Base-by-base conservation (phyloP, 345 rosid genomes). In the Adansonia digitata region DNA sequence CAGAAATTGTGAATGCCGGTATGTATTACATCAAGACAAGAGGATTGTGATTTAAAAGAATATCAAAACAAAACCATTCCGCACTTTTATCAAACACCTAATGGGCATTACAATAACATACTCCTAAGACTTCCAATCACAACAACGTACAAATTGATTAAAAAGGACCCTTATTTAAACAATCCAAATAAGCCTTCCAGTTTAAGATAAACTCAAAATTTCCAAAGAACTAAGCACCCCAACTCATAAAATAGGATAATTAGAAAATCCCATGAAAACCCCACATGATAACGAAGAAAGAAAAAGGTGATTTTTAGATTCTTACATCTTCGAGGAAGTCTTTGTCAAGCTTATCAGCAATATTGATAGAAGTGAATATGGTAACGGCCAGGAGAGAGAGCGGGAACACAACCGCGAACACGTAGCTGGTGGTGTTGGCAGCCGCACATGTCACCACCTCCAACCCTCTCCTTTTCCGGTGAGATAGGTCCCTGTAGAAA, bases 271-370 rank as follows among this genome's bases (percentile, higher is more conserved):
- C 48, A 39, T 64, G 22, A 22, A 64, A 65, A 12, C 24, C 26
- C 24, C 45, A 62, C 26, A 61, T 34, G 55, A 13, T 14, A 17
- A 34, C 43, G 22, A 61, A 5, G 35, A 39, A 1, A 31, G 43
- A 74, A n/a, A 0, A 39, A 62, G 7, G 5, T 24, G 61, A 55
- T 55, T 26, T 67, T 14, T 7, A 45, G 39, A 45, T 8, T 7
- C 39, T 67, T 80, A 92, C 98, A 87, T 92, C 94, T 69, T 94
- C 94, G 1, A 92, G 87, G 74, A 80, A 94, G 39, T 91, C 84
- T 35, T 72, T 37, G 68, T 92, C 97, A 61, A 92, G 97, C 82
- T 81, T 82, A 77, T 92, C 97, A 63, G 93, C 86, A 51, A 94
- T 80, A 81, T 73, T 86, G 12, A 82, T 72, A 14, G 97, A 88